Base-by-base conservation (phyloP, 306 rosid species). In the Senna tora region DNA sequence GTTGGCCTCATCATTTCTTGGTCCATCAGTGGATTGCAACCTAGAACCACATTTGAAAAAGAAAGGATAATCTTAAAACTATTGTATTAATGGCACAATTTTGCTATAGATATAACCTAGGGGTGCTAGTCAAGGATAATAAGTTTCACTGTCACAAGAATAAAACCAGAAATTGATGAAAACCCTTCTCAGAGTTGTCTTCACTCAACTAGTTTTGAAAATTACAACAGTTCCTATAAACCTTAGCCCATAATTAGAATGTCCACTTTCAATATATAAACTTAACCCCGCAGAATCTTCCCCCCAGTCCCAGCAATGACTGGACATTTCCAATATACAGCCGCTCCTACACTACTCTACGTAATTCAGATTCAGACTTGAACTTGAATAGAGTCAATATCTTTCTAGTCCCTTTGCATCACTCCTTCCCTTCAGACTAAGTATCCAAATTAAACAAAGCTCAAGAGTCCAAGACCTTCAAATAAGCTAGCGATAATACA, bases 191-290 rank as follows among this genome's bases (percentile, higher is more conserved):
- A 7, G 22, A 41, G 36, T 60, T 42, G 36, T 8, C 67, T 33
- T 53, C 39, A 61, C 7, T 25, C 39, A 15, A 30, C 71, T 9
- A 65, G 50, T 49, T 76, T 76, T 41, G 4, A 71, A 56, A 56
- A 71, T 71, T 19, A 10, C 54, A 32, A 58, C 39, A 45, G 15
- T 65, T 70, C 46, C 71, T 63, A 45, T 7, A 25, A 57, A 15
- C 42, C 22, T 16, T 32, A 17, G 65, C 45, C 74, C 74, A 74
- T 65, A 47, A 80, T 65, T 5, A 70, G 39, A 41, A 39, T 28
- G 38, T 65, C 65, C 47, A 62, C 59, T 19, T 2, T 39, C 30
- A 17, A 71, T 38, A 55, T 60, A 28, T 30, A 39, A 57, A 66
- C 21, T 30, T 14, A 32, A 1, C 13, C 13, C 43, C 55, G 19